These are phyloP conservation scores for Metschnikowia vanudenii DNA, from an alignment of 805 yeast species.

Conservation along the genomic window DNA sequence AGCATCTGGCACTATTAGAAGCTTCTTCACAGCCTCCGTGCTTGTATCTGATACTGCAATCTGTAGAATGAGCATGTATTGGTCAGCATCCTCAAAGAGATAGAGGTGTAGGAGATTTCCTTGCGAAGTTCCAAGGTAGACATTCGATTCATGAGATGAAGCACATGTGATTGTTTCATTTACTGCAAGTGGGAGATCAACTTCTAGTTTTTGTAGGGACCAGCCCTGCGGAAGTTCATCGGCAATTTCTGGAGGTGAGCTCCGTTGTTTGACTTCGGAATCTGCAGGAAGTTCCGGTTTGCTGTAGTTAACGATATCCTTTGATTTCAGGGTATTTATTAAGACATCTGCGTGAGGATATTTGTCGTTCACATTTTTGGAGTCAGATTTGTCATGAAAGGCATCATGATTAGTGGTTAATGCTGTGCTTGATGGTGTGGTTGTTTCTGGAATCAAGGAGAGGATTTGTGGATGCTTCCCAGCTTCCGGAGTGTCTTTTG, in stretches of 20 bases:
- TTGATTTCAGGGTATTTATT: too few relatives aligned
- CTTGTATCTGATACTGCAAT: conserved; percentile 16
- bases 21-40: conserved; percentile 20
- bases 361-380: too few relatives aligned
- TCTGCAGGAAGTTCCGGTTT: neutral
- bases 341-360: too few relatives aligned
- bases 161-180: conserved; percentile 20
- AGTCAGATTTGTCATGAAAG: too few relatives aligned
- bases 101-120: conserved; percentile 41
- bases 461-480: too few relatives aligned
- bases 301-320: too few relatives aligned
- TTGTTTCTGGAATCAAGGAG: too few relatives aligned
- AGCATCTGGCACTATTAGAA: conserved; percentile 27
- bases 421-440: too few relatives aligned
- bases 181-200: conserved; percentile 10
- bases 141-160: conserved; percentile 28
- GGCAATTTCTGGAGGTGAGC: neutral
- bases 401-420: too few relatives aligned
- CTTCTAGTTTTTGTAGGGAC: conserved; percentile 7
- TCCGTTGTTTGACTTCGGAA: neutral
- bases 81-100: conserved; percentile 39
- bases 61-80: conserved; percentile 30
- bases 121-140: conserved; percentile 37
- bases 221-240: conserved; percentile 11
- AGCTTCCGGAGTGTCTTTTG: too few relatives aligned